Evolutionary conservation across 306 rosid genomes (phyloP), one percentile per base, ranked within the genome.

Genomic region (Trifolium repens): DNA sequence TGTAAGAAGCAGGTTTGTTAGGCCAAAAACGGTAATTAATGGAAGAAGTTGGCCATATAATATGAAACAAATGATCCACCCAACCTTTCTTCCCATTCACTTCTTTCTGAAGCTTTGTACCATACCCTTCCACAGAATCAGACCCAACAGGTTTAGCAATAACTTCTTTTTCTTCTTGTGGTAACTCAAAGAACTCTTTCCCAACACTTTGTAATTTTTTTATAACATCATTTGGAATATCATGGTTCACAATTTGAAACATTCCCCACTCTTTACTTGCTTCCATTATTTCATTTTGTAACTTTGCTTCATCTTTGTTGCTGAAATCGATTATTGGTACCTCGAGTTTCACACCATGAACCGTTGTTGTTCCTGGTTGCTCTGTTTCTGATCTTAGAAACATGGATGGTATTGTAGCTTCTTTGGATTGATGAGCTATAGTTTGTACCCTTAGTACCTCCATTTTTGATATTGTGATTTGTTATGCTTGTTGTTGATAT

Each of bases 1-100:
- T 86, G 93, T 93, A 93, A 43, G 90, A 81, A 81, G 91, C 61
- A 5, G 96, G 98, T 2, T 78, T 87, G 13, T 47, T 68, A 17
- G 98, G 97, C 97, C 98, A 93, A 68, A 91, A 85, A 6, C 54
- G 76, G 66, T 84, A 74, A 64, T 90, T 82, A 35, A 90, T 63
- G 47, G 85, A 68, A 4, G 94, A 79, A 77, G 83, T 79, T 8
- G 98, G 96, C 93, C 96, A 90, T 0, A 90, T 63, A 42, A 34
- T 70, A 30, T 87, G 96, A 52, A 90, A 93, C 72, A 93, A 73
- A 86, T 93, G 96, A 27, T 89, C 98, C 8, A 89, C 94, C 98
- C 98, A 93, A 0, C 91, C 94, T 67, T 85, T 85, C 61, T 87
- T 90, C 1, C 88, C 92, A 12, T 86, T 88, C 3, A 69, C 2